These are phyloP conservation scores for Clavispora santaluciae DNA, from an alignment of 805 yeast species.

Conservation along the genomic window DNA sequence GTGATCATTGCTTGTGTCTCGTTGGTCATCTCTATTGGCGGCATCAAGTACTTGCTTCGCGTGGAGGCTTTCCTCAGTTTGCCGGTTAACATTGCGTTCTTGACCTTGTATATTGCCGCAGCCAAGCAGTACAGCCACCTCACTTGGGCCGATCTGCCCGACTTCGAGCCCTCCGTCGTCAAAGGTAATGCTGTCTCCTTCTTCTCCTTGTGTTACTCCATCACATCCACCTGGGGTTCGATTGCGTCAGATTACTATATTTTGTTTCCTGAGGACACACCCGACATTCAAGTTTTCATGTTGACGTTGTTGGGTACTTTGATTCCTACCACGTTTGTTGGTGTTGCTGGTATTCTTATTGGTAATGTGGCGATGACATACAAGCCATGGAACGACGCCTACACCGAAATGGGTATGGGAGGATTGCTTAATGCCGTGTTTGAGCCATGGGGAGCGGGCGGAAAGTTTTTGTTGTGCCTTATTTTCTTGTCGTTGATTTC, in stretches of 20 bases:
- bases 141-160: conserved; percentile 17
- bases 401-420: conserved; percentile 62
- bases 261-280: conserved; percentile 68
- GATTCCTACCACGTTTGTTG: conserved; percentile 73
- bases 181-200: conserved; percentile 70
- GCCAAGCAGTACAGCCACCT: conserved; percentile 42
- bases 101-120: conserved; percentile 61
- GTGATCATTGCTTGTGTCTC: conserved; percentile 62
- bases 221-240: conserved; percentile 87
- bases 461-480: conserved; percentile 67
- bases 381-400: conserved; percentile 54
- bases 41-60: conserved; percentile 64
- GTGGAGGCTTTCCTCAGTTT: conserved; percentile 65
- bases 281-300: conserved; percentile 48
- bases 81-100: conserved; percentile 64
- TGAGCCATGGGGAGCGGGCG: conserved; percentile 70
- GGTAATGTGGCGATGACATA: conserved; percentile 61
- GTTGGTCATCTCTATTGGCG: conserved; percentile 67
- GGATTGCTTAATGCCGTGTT: conserved; percentile 66
- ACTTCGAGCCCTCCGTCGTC: conserved; percentile 28
- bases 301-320: conserved; percentile 64
- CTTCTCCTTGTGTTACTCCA: conserved; percentile 69
- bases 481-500: conserved; percentile 73
- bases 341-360: conserved; percentile 64
- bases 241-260: conserved; percentile 82